Percentiles rank a stretch among this genome's conserved stretches.
Evolutionary conservation across 164 flowering plant species (phyloP).

Genomic region (Cinnamomum micranthum): DNA sequence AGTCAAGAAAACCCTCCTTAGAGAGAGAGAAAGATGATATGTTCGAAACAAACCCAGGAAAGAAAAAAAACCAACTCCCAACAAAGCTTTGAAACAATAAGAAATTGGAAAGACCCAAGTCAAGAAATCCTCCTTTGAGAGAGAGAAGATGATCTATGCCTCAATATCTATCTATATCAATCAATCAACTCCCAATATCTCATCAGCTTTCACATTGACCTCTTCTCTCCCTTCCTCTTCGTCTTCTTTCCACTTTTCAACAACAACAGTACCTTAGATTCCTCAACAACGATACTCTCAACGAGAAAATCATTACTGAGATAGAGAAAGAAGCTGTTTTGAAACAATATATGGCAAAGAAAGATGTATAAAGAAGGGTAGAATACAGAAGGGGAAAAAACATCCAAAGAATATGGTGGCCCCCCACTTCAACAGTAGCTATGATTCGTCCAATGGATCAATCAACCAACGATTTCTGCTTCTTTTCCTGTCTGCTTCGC

Average conservation of each 20-base stretch:
- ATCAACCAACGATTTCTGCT: conserved; percentile 18
- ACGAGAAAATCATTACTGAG: conserved; percentile 51
- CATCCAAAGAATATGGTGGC: conserved; percentile 6
- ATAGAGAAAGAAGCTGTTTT: conserved; percentile 10
- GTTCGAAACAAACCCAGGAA: neutral
- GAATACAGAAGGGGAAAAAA: conserved; percentile 1
- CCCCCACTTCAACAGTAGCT: conserved; percentile 7
- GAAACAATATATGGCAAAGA: neutral
- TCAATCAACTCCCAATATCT: conserved; percentile 23
- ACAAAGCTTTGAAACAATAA: neutral
- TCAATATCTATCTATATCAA: conserved; percentile 47
- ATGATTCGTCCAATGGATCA: conserved; percentile 33
- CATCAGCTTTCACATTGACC: conserved; percentile 12
- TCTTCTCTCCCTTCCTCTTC: conserved; percentile 17
- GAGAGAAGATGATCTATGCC: conserved; percentile 23
- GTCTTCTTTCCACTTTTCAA: conserved; percentile 25
- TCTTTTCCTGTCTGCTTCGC: conserved; percentile 46
- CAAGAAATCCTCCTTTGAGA: no score
- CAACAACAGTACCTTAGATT: conserved; percentile 34
- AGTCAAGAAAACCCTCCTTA: no score
- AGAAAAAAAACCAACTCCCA: neutral
- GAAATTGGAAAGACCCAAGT: neutral
- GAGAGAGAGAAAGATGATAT: no score
- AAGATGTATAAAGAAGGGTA: neutral
- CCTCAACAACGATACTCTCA: conserved; percentile 46